Conservation (phyloP, 768 basidiomycete species). For the Leccinum broughii region DNA sequence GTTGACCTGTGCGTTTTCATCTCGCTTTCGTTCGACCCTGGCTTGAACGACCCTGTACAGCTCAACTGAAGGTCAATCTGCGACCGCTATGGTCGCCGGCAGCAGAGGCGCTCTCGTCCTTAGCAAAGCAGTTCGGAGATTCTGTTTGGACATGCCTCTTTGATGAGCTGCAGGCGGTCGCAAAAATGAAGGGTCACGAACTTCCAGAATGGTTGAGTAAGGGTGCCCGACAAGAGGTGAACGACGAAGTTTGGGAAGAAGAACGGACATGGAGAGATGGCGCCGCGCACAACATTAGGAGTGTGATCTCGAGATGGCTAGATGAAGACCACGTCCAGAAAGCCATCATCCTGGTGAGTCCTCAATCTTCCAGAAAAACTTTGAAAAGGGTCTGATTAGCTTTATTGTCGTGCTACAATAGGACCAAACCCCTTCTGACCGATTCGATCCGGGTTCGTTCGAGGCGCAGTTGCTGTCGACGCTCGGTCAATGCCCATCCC, state of each 20-base stretch:
- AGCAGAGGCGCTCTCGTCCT: slow-evolving; percentile 56
- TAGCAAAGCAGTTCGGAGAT: slow-evolving; percentile 61
- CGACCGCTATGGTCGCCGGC: slow-evolving; percentile 89
- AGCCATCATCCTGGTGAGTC: slow-evolving; percentile 38
- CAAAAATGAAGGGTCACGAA: slow-evolving; percentile 1
- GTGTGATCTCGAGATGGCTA: slow-evolving; percentile 50
- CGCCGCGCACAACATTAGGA: slow-evolving; percentile 60
- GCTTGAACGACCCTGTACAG: slow-evolving; percentile 36
- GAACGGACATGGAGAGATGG: slow-evolving; percentile 80
- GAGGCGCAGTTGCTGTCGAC: slow-evolving; percentile 77
- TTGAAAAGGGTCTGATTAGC: not conserved
- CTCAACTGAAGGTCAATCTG: slow-evolving; percentile 91
- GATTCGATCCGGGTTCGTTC: slow-evolving; percentile 75
- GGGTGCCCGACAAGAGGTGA: slow-evolving; percentile 19
- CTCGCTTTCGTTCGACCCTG: not conserved
- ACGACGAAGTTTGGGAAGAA: slow-evolving; percentile 52
- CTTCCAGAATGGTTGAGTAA: slow-evolving; percentile 31
- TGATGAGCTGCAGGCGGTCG: slow-evolving; percentile 50
- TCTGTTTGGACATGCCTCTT: slow-evolving; percentile 73
- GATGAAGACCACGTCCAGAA: slow-evolving; percentile 27
- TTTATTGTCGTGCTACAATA: slow-evolving; percentile 13
- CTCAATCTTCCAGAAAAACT: not conserved
- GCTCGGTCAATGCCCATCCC: slow-evolving; percentile 62
- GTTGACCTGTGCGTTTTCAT: slow-evolving; percentile 59
- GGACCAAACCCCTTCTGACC: slow-evolving; percentile 41